phyloP scores from a whole-genome alignment of 1,284 basidiomycete genomes.

The Anthracocystis panici-leucophaei region DNA sequence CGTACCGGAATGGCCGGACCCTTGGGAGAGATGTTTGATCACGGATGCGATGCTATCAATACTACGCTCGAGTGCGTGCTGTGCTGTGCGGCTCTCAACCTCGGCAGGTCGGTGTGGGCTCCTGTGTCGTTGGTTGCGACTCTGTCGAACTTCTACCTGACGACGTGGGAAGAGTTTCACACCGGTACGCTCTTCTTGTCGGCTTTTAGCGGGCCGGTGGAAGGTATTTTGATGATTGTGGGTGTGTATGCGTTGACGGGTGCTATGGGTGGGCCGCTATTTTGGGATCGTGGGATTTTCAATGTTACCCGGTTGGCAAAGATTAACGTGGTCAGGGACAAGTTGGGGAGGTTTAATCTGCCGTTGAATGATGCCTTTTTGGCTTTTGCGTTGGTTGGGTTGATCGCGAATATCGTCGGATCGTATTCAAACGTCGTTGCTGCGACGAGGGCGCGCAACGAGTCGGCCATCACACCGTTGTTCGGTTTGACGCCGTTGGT shows the following conservation, averaged over 20 bases:
- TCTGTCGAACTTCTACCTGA: constrained; percentile 90
- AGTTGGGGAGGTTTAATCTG: constrained; percentile 74
- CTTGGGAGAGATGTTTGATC: constrained; percentile 95
- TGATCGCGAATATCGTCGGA: constrained; percentile 84
- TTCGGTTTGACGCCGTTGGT: constrained; percentile 84
- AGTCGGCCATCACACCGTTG: constrained; percentile 75
- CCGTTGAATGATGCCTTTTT: constrained; percentile 89
- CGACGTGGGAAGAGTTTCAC: constrained; percentile 98
- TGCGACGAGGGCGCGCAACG: constrained; percentile 37
- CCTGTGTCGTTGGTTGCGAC: constrained; percentile 85
- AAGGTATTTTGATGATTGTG: constrained; percentile 91
- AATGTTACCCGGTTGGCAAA: constrained; percentile 76
- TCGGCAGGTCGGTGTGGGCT: constrained; percentile 97
- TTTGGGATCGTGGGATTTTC: constrained; percentile 85
- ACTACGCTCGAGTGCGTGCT: constrained; percentile 75
- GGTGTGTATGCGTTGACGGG: constrained; percentile 82
- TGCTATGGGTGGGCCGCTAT: constrained; percentile 71
- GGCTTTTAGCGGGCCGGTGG: constrained; percentile 94
- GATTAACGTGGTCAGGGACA: constrained; percentile 64
- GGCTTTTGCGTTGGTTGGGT: constrained; percentile 80
- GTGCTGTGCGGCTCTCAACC: constrained; percentile 74
- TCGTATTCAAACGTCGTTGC: constrained; percentile 68
- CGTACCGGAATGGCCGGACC: constrained; percentile 95
- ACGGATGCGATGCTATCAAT: constrained; percentile 87
- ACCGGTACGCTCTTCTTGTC: constrained; percentile 76